phyloP scores from a whole-genome alignment of 2,329 filamentous ascomycete species.

The Verticillium alfalfae region DNA sequence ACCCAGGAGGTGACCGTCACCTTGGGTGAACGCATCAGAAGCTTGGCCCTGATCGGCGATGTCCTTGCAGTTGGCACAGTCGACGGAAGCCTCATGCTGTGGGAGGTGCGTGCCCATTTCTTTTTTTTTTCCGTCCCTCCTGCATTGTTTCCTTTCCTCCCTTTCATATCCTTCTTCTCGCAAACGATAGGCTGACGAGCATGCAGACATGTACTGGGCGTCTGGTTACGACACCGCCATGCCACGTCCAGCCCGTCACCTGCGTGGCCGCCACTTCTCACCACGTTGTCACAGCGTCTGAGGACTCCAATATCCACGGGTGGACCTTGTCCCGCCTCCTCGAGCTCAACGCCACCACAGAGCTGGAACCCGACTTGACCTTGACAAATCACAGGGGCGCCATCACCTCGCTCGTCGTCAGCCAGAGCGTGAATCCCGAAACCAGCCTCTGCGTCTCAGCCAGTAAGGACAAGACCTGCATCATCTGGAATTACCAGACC shows the following conservation, averaged over 20 bases:
- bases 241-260: slow-evolving; percentile 76
- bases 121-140: slow-evolving; percentile 6
- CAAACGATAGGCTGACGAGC: slow-evolving; percentile 10
- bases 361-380: slow-evolving; percentile 67
- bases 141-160: background rate
- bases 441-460: slow-evolving; percentile 81
- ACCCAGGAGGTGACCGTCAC: slow-evolving; percentile 86
- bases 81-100: slow-evolving; percentile 80
- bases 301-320: slow-evolving; percentile 86
- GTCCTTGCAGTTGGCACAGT: slow-evolving; percentile 76
- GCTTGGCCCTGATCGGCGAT: slow-evolving; percentile 65
- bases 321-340: slow-evolving; percentile 80
- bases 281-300: slow-evolving; percentile 71
- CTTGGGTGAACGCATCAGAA: slow-evolving; percentile 81
- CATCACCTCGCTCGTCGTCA: slow-evolving; percentile 59
- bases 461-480: slow-evolving; percentile 80
- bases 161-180: background rate
- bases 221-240: slow-evolving; percentile 67
- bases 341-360: slow-evolving; percentile 45
- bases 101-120: slow-evolving; percentile 64
- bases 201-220: slow-evolving; percentile 66
- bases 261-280: slow-evolving; percentile 66
- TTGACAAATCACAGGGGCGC: slow-evolving; percentile 73
- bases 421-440: slow-evolving; percentile 60
- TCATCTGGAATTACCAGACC: slow-evolving; percentile 87